phyloP scores from a whole-genome alignment of 495 filamentous ascomycete genomes.

The Aspergillus sclerotiicarbonarius region DNA sequence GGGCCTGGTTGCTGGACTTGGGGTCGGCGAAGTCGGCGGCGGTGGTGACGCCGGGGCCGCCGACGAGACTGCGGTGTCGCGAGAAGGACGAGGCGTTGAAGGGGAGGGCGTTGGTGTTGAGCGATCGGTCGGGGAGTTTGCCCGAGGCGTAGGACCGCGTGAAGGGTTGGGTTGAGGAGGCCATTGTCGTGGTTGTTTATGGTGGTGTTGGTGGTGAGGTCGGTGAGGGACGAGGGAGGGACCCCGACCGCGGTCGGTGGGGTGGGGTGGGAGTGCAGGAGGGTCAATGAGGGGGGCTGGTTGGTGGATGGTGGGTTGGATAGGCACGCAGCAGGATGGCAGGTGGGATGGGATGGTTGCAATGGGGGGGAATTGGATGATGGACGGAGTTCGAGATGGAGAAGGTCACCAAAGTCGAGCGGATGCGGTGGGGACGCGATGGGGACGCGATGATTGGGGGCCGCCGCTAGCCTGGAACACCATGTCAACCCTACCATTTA shows the following conservation, averaged over 20 bases:
- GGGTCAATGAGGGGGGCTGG: not conserved
- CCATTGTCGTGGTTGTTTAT: slow-evolving; percentile 22
- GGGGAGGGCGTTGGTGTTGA: slow-evolving; percentile 40
- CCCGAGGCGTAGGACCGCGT: slow-evolving; percentile 47
- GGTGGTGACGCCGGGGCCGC: not conserved
- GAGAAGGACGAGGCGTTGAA: slow-evolving; percentile 51
- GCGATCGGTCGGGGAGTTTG: slow-evolving; percentile 51
- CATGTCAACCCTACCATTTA: no score
- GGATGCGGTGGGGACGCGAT: slow-evolving; percentile 14
- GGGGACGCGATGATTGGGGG: slow-evolving; percentile 14
- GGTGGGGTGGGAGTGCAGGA: not conserved
- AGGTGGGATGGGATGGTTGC: not conserved
- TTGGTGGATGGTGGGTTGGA: not conserved
- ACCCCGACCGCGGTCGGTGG: not conserved
- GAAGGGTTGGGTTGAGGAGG: slow-evolving; percentile 46
- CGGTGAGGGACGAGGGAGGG: no score
- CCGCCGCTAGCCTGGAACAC: not conserved
- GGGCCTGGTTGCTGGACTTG: slow-evolving; percentile 33
- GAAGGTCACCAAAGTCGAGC: no score
- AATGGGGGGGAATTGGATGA: not conserved
- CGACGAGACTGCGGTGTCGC: slow-evolving; percentile 32
- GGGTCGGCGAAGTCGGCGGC: not conserved
- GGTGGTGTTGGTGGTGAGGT: slow-evolving; percentile 5
- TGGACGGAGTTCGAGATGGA: not conserved
- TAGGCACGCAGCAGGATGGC: not conserved